phyloP scores from a whole-genome alignment of 1,284 basidiomycete genomes.

The Chalciporus sp. region DNA sequence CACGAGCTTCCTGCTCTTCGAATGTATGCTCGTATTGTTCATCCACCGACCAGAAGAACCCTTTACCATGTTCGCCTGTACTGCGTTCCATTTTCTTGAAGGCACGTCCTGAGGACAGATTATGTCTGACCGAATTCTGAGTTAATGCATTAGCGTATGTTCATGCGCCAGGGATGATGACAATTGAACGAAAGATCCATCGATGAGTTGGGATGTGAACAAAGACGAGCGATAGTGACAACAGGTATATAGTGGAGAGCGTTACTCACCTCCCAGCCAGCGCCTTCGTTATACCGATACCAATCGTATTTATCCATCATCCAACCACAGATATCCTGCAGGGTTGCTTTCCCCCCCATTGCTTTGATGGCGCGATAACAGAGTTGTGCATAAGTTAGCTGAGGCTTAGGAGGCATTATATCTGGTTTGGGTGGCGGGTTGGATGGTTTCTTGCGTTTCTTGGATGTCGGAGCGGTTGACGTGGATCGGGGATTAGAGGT shows the following conservation, averaged over 20 bases:
- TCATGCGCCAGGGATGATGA: constrained; percentile 5
- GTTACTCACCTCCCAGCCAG: constrained; percentile 81
- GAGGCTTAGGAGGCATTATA: constrained; percentile 78
- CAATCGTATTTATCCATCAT: constrained; percentile 87
- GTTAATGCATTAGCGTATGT: constrained; percentile 22
- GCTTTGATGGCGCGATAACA: constrained; percentile 80
- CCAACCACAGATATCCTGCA: constrained; percentile 93
- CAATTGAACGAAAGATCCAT: constrained; percentile 5
- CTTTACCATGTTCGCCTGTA: constrained; percentile 85
- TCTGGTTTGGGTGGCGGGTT: constrained; percentile 59
- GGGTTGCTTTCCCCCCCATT: constrained; percentile 81
- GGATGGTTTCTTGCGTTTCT: constrained; percentile 73
- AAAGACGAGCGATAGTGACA: neutral
- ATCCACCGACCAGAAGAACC: constrained; percentile 88
- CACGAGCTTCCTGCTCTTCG: constrained; percentile 67
- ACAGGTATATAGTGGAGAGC: neutral
- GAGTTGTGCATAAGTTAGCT: constrained; percentile 76
- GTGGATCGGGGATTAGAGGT: constrained; percentile 3
- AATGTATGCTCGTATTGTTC: constrained; percentile 67
- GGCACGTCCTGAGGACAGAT: constrained; percentile 84
- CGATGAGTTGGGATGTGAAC: neutral
- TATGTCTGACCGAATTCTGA: constrained; percentile 91
- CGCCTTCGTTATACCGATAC: constrained; percentile 80
- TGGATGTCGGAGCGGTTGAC: constrained; percentile 37
- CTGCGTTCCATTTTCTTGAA: constrained; percentile 86